phyloP scores from a whole-genome alignment of 306 rosid species.

The Purshia tridentata region DNA sequence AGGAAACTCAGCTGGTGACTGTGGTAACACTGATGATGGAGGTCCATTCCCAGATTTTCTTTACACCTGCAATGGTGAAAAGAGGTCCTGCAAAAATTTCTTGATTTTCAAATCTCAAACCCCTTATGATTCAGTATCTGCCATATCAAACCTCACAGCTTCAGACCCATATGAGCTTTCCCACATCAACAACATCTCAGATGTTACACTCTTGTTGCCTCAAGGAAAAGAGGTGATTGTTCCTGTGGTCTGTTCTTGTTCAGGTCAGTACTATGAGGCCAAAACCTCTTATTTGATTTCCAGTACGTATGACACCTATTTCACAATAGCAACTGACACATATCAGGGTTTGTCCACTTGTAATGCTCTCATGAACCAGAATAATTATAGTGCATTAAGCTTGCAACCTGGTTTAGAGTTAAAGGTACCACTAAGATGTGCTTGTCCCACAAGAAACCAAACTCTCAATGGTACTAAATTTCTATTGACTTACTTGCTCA shows the following conservation, averaged over 20 bases:
- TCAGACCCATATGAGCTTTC: conserved; percentile 47
- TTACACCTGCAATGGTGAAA: conserved; percentile 54
- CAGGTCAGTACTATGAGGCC: conserved; percentile 43
- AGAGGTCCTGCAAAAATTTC: conserved; percentile 45
- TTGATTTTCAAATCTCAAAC: conserved; percentile 55
- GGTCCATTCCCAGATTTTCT: conserved; percentile 50
- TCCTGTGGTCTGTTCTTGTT: conserved; percentile 55
- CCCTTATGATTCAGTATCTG: conserved; percentile 37
- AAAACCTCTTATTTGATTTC: conserved; percentile 28
- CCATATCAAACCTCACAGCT: conserved; percentile 58
- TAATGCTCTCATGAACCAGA: conserved; percentile 43
- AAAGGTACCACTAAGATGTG: conserved; percentile 67
- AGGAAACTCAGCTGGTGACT: conserved; percentile 23
- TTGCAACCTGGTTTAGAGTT: conserved; percentile 37
- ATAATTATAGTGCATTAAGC: conserved; percentile 31
- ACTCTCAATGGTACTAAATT: conserved; percentile 39
- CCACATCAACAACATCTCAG: conserved; percentile 34
- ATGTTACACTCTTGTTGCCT: conserved; percentile 26
- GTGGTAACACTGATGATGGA: conserved; percentile 26
- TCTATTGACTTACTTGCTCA: conserved; percentile 47
- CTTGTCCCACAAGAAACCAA: conserved; percentile 59
- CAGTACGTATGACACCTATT: conserved; percentile 21
- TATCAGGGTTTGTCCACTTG: conserved; percentile 66
- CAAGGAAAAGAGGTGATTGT: conserved; percentile 52
- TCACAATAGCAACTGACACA: conserved; percentile 28